Conservation (phyloP, 176 grass and related monocot species). For the Eragrostis nindensis region DNA sequence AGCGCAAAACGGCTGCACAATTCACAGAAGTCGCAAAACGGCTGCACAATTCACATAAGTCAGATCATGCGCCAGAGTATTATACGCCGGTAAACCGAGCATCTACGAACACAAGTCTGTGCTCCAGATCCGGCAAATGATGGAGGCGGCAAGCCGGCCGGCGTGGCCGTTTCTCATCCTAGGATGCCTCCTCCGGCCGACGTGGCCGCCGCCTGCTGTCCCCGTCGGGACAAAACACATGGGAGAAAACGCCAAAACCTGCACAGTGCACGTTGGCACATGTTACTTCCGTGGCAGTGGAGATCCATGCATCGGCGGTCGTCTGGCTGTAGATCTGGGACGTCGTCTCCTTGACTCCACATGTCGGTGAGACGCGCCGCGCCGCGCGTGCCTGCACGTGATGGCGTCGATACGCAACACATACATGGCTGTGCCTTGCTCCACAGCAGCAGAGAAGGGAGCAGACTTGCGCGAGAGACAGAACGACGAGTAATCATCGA, state of each 20-base stretch:
- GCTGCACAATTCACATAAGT: too few relatives aligned
- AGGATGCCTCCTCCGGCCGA: slow-evolving; percentile 26
- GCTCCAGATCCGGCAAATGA: not conserved
- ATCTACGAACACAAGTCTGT: too few relatives aligned
- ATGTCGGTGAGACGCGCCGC: slow-evolving; percentile 10
- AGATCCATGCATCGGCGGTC: not conserved
- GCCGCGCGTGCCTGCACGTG: slow-evolving; percentile 21
- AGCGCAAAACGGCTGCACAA: too few relatives aligned
- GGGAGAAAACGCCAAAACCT: not conserved
- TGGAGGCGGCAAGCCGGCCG: not conserved
- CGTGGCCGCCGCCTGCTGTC: slow-evolving; percentile 1
- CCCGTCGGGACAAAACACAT: not conserved
- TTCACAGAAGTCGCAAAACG: too few relatives aligned
- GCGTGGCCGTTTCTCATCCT: not conserved
- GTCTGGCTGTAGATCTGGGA: not conserved
- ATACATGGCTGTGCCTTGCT: too few relatives aligned
- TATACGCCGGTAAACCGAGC: too few relatives aligned
- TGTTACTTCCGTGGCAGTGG: not conserved
- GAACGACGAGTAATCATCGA: too few relatives aligned
- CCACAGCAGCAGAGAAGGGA: too few relatives aligned
- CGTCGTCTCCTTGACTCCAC: not conserved
- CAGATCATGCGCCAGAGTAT: too few relatives aligned
- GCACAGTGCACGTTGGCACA: not conserved
- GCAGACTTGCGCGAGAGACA: too few relatives aligned
- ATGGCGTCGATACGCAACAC: not conserved